Evolutionary conservation across 2,329 filamentous ascomycete genomes (phyloP).

Genomic region (Hypomyces perniciosus): DNA sequence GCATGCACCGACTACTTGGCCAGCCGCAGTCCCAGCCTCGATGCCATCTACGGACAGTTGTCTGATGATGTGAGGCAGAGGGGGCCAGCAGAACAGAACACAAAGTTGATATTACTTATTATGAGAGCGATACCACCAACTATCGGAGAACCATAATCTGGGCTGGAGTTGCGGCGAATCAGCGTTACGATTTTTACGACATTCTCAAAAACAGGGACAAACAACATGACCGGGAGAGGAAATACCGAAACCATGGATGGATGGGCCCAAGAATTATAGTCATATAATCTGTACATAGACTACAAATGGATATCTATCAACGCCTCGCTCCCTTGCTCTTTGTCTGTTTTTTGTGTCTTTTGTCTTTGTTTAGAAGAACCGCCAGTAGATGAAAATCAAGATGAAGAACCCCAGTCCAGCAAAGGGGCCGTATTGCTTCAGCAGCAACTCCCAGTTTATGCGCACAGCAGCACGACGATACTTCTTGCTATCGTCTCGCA

Average conservation of each 20-base stretch:
- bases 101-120: not conserved
- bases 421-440: constrained; percentile 96
- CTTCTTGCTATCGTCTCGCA: constrained; percentile 90
- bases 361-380: constrained; percentile 66
- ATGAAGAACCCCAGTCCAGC: constrained; percentile 76
- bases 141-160: not conserved
- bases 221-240: not conserved
- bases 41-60: constrained; percentile 36
- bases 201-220: not conserved
- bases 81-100: not conserved
- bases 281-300: constrained; percentile 20
- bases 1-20: constrained; percentile 39
- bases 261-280: constrained; percentile 13
- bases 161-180: not conserved
- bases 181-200: not conserved
- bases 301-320: constrained; percentile 13
- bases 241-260: constrained; percentile 6
- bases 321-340: constrained; percentile 9
- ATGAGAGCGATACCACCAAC: constrained; percentile 1
- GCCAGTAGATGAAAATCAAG: constrained; percentile 82
- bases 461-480: constrained; percentile 87
- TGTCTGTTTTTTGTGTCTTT: not conserved
- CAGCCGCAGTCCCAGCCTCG: constrained; percentile 29
- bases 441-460: constrained; percentile 95
- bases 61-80: constrained; percentile 36